A percentile compares a stretch with the other conserved stretches of the same genome.
These are phyloP conservation scores for Aulographum hederae DNA, from an alignment of 2,329 filamentous ascomycete species.

Conservation along the genomic window DNA sequence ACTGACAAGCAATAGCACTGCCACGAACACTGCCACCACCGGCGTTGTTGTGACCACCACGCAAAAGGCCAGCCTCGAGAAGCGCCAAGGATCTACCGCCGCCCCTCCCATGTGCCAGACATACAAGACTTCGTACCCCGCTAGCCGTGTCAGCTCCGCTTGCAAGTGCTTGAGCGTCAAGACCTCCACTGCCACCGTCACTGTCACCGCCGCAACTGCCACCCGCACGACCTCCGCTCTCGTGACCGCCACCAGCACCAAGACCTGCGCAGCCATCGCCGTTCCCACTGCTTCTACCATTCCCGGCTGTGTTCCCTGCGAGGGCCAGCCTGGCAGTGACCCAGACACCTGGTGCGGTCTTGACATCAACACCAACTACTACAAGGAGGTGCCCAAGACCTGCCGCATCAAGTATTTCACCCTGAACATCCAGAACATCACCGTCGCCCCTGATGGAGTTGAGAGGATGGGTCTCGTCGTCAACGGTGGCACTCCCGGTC, in stretches of 20 bases:
- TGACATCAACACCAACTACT: constrained; percentile 3
- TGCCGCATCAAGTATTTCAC: constrained; percentile 3
- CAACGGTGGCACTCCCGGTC: constrained; percentile 4
- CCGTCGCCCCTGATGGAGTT: constrained; percentile 5
- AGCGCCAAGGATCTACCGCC: too few species aligned
- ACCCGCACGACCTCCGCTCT: too few species aligned
- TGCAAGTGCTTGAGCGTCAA: too few species aligned
- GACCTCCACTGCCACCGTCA: too few species aligned
- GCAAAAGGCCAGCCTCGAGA: background rate
- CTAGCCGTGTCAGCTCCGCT: too few species aligned
- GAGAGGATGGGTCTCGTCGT: constrained; percentile 2
- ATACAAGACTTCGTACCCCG: too few species aligned
- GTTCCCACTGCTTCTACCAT: background rate
- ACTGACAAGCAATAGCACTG: too few species aligned
- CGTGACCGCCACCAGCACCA: background rate
- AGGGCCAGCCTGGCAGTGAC: constrained; percentile 2
- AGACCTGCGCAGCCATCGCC: background rate
- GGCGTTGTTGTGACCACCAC: background rate
- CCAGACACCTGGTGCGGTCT: constrained; percentile 3
- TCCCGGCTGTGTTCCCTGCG: constrained; percentile 2
- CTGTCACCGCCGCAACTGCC: too few species aligned
- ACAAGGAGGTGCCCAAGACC: constrained; percentile 3
- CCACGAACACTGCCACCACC: too few species aligned
- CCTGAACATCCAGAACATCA: too few species aligned
- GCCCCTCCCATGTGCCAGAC: too few species aligned